Conservation (phyloP, 805 yeast species). For the Kregervanrija fluxuum region DNA sequence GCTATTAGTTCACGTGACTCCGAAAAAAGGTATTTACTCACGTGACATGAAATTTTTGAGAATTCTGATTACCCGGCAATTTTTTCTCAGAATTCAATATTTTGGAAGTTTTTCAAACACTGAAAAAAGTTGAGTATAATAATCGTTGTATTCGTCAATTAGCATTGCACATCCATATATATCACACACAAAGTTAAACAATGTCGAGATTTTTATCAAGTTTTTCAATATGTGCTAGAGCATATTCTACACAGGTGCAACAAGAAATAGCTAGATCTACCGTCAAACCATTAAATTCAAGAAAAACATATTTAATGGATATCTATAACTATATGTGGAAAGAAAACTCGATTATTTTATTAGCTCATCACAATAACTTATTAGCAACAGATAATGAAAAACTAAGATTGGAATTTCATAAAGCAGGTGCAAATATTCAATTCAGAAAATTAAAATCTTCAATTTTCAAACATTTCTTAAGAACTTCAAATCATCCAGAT, state of each 20-base stretch:
- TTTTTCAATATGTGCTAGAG: too few relatives aligned
- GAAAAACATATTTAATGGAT: constrained; percentile 85
- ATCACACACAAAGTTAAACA: too few relatives aligned
- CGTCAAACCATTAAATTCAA: constrained; percentile 55
- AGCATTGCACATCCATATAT: too few relatives aligned
- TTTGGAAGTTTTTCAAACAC: too few relatives aligned
- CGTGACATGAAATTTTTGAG: too few relatives aligned
- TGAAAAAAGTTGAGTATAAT: too few relatives aligned
- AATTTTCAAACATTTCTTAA: constrained; percentile 68
- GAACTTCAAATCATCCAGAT: constrained; percentile 60
- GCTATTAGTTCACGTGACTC: too few relatives aligned
- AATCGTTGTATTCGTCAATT: too few relatives aligned
- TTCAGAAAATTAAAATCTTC: constrained; percentile 62
- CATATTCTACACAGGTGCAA: background rate
- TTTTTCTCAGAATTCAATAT: too few relatives aligned
- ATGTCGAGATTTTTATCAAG: too few relatives aligned
- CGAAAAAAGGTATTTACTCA: too few relatives aligned
- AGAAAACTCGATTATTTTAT: constrained; percentile 60
- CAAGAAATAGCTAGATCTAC: constrained; percentile 23
- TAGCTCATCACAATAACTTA: constrained; percentile 81
- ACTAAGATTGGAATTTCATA: constrained; percentile 53
- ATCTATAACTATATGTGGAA: constrained; percentile 67
- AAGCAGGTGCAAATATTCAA: constrained; percentile 50
- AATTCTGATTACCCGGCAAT: too few relatives aligned
- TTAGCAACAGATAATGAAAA: constrained; percentile 58